Percentiles rank a stretch among this genome's conserved stretches.
Conservation (phyloP, 345 rosid species). For the Euphorbia pulcherrima region DNA sequence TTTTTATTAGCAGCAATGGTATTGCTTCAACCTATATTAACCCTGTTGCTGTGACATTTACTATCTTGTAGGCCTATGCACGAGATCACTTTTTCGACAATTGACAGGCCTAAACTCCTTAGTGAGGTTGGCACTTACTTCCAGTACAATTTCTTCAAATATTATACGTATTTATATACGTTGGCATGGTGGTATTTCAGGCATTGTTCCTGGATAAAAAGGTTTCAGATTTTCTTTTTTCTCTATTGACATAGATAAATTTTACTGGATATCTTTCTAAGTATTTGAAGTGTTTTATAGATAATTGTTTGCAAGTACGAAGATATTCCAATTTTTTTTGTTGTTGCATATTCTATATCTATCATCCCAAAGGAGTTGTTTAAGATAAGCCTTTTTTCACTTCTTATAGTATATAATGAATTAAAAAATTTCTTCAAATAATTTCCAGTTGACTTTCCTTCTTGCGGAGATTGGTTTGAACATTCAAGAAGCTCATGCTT, state of each 20-base stretch:
- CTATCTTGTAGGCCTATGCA: constrained; percentile 78
- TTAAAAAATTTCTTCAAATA: constrained; percentile 5
- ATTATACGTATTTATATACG: not conserved
- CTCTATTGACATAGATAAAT: not conserved
- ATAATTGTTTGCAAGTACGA: not conserved
- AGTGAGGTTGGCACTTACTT: constrained; percentile 60
- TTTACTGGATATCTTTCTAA: too few species aligned
- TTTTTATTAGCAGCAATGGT: not conserved
- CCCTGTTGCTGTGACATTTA: constrained; percentile 5
- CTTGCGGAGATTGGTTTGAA: constrained; percentile 90
- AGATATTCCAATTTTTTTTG: not conserved
- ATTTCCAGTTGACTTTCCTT: constrained; percentile 66
- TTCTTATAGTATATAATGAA: constrained; percentile 10
- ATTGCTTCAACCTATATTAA: not conserved
- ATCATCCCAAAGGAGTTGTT: not conserved
- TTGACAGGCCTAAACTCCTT: constrained; percentile 91
- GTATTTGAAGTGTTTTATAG: not conserved
- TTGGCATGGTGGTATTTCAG: not conserved
- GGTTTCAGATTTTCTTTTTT: constrained; percentile 10
- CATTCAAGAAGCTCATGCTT: constrained; percentile 95
- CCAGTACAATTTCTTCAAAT: not conserved
- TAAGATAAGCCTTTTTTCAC: not conserved
- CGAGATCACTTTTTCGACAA: constrained; percentile 92
- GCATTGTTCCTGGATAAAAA: not conserved
- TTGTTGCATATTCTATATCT: not conserved